A percentile compares a stretch with the other conserved stretches of the same genome.
Conservation (phyloP, 495 filamentous ascomycete species). For the Glonium stellatum region DNA sequence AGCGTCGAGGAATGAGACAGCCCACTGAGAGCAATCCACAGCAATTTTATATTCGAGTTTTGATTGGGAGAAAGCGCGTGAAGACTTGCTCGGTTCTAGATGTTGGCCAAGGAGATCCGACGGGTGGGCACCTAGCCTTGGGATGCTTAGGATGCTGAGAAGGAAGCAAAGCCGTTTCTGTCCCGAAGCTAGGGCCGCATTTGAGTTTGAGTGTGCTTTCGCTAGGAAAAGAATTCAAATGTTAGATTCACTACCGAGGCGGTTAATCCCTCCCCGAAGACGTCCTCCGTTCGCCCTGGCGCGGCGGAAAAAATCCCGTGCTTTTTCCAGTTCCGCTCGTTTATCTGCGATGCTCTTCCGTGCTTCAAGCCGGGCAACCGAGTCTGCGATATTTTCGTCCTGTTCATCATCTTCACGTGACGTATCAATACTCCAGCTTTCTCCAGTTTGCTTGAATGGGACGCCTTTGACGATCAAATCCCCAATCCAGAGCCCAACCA, state of each 20-base stretch:
- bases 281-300: conserved; percentile 1
- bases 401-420: conserved; percentile 2
- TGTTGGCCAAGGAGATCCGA: not conserved
- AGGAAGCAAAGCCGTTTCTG: not conserved
- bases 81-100: not conserved
- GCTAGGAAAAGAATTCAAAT: not conserved
- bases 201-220: not conserved
- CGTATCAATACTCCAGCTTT: not conserved
- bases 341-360: not conserved
- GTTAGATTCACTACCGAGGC: conserved; percentile 2
- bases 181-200: not conserved
- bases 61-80: too few relatives aligned
- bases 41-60: too few relatives aligned
- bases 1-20: too few relatives aligned
- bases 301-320: not conserved
- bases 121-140: not conserved
- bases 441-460: not conserved
- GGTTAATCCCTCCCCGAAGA: not conserved
- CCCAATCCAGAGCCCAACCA: conserved; percentile 60
- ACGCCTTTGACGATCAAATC: conserved; percentile 42
- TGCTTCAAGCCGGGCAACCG: conserved; percentile 1
- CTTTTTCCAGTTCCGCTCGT: not conserved
- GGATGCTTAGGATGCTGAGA: not conserved
- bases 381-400: not conserved
- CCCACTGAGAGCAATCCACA: too few relatives aligned